phyloP scores from a whole-genome alignment of 495 filamentous ascomycete genomes.

The Paragyromitra xinjiangensis region DNA sequence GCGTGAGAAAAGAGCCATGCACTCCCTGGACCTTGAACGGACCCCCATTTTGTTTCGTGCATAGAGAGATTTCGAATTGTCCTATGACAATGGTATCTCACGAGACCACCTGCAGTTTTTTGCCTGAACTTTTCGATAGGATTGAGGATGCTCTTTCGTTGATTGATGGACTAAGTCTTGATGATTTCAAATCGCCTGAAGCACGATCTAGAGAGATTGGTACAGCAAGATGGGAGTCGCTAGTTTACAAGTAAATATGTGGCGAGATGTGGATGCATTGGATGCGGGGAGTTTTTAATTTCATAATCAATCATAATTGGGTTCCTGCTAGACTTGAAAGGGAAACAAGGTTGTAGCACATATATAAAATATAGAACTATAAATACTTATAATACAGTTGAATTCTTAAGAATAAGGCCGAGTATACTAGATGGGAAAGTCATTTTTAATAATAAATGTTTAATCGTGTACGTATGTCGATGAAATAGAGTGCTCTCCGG shows the following conservation, averaged over 20 bases:
- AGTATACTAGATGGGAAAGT: constrained; percentile 42
- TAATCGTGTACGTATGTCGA: neutral
- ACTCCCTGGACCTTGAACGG: constrained; percentile 36
- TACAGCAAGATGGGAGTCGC: constrained; percentile 30
- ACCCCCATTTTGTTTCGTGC: constrained; percentile 31
- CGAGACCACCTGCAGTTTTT: constrained; percentile 40
- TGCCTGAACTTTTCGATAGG: constrained; percentile 44
- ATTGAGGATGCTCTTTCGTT: constrained; percentile 36
- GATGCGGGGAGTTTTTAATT: constrained; percentile 14
- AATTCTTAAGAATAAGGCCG: neutral
- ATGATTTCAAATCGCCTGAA: constrained; percentile 39
- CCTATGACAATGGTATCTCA: constrained; percentile 31
- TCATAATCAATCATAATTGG: constrained; percentile 17
- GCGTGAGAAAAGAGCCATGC: constrained; percentile 32
- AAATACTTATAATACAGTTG: constrained; percentile 34
- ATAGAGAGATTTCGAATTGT: constrained; percentile 35
- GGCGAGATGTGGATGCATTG: neutral
- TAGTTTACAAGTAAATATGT: constrained; percentile 30
- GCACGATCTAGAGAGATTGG: constrained; percentile 39
- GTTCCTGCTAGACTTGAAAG: constrained; percentile 14
- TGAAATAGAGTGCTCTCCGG: neutral
- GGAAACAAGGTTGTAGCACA: neutral
- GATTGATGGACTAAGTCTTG: constrained; percentile 35
- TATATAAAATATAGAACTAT: constrained; percentile 1
- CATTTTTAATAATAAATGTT: neutral